Base-by-base conservation (phyloP, 352 stramenopile species). In the Globisporangium cederbergense region DNA sequence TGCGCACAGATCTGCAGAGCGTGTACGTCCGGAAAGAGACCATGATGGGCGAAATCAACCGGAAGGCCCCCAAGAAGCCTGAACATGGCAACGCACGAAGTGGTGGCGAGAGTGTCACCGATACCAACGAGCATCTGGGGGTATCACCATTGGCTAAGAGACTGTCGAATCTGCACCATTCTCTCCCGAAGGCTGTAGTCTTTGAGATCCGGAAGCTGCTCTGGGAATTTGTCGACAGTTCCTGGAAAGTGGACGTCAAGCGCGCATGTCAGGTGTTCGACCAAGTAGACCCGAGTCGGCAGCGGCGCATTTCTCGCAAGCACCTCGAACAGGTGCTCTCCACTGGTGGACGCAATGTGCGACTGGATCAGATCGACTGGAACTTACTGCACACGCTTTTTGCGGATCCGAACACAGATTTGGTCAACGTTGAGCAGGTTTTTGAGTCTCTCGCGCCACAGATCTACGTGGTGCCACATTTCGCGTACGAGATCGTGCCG, bases 1-100 rank as follows among this genome's bases (percentile, higher is more conserved):
- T 90, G 0, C 70, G 76, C n/a, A 82, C 72, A 10, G 79, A 90
- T 64, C 60, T 90, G 28, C 77, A 89, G 62, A 75, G 67, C 49
- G 81, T 87, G 11, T 88, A 80, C 56, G 62, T 76, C 6, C 69
- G 68, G 14, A 88, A 86, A 43, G 81, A 90, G 50, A 60, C 45
- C 18, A 60, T 79, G 20, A 59, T 59, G 0, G 81, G 77, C 4
- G 58, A 76, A 1, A 56, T 89, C 10, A 61, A 79, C 28, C 56
- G 61, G 1, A 18, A 30, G 45, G n/a, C 18, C 58, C 2, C 43
- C 59, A 13, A 54, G 13, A 34, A 30, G 36, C 18, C 8, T 18
- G 11, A 8, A n/a, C 25, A 30, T 10, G n/a, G 16, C 16, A 2
- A 55, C 50, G 28, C 9, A 4, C 13, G 5, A 20, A 10, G 4